A percentile compares a stretch with the other conserved stretches of the same genome.
Evolutionary conservation across 1,284 basidiomycete species (phyloP).

Genomic region (Apiotrichum laibachii): DNA sequence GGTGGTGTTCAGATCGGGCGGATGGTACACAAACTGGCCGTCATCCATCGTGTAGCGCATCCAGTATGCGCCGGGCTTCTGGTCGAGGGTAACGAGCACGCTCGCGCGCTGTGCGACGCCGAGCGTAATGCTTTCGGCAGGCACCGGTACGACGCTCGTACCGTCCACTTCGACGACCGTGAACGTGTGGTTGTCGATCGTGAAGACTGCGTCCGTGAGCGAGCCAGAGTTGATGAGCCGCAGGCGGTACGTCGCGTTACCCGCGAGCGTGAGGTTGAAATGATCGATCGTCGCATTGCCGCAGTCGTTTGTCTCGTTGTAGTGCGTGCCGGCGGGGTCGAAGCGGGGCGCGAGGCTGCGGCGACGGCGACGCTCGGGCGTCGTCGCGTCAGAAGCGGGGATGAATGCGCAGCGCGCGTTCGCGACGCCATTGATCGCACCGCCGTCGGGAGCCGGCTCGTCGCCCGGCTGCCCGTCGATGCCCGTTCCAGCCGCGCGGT

Average conservation of each 20-base stretch:
- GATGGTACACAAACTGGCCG: constrained; percentile 16
- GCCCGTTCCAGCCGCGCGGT: constrained; percentile 16
- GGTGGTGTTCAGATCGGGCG: constrained; percentile 15
- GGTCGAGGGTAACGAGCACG: constrained; percentile 32
- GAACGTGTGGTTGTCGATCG: constrained; percentile 35
- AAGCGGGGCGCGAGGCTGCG: constrained; percentile 4
- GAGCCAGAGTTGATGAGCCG: constrained; percentile 57
- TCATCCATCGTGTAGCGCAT: constrained; percentile 26
- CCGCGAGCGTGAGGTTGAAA: constrained; percentile 38
- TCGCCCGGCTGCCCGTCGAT: constrained; percentile 28
- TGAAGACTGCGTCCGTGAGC: constrained; percentile 28
- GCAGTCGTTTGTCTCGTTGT: constrained; percentile 35
- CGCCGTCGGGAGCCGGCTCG: constrained; percentile 30
- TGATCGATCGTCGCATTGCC: constrained; percentile 47
- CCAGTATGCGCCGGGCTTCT: constrained; percentile 32
- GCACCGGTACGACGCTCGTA: constrained; percentile 25
- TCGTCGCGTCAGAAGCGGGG: constrained; percentile 16
- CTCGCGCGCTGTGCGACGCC: constrained; percentile 32
- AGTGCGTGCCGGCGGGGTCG: constrained; percentile 53
- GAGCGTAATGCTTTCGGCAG: constrained; percentile 23
- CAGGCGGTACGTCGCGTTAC: constrained; percentile 55
- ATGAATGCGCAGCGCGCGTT: constrained; percentile 26
- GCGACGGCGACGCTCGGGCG: constrained; percentile 11
- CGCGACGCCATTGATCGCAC: constrained; percentile 26
- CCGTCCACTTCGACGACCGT: constrained; percentile 39